Evolutionary conservation across 164 flowering plant genomes (phyloP), one percentile per base, ranked within the genome.

Genomic region (Pachysandra terminalis): DNA sequence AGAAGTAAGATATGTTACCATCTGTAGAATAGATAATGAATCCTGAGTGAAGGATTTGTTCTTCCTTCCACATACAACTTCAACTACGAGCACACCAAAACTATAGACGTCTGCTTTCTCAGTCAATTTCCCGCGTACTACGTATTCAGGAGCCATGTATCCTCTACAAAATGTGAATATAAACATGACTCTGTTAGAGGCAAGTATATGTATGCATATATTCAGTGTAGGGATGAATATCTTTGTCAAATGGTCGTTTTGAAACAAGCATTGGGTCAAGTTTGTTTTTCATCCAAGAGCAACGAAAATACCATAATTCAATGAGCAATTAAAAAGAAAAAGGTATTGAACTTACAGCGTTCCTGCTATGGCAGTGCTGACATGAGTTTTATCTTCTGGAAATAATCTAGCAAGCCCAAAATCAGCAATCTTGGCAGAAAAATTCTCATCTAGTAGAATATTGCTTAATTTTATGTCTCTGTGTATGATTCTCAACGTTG

Each of bases 21-120:
- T 74, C 59, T 87, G 84, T 27, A 85, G 75, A 45, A 83, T 66
- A 9, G 81, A 79, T 5, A 19, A 45, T 25, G 85, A 77, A 58
- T 73, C 64, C 66, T 73, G 75, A 53, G 71, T 15, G 53, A 68
- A 79, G 19, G 77, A 62, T 69, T 64, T 77, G 74, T 76, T 84
- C 53, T 68, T 77, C 64, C 58, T 86, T 16, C 90, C 86, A 66
- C 63, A 52, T 12, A 85, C 74, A 32, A 88, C 73, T 78, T 90
- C 96, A 19, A 84, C 67, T 13, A 86, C 73, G 12, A 88, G 74
- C 67, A 90, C 87, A 26, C 96, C 96, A 65, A 82, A 90, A 70
- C 93, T 85, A 73, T 85, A 90, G 35, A 90, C 86, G 67, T 90
- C 90, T 21, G 88, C 90, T 75, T 90, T 88, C 77, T 86, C 91